Base-by-base conservation (phyloP, 768 basidiomycete species). In the Cantharellus cinnabarinus region DNA sequence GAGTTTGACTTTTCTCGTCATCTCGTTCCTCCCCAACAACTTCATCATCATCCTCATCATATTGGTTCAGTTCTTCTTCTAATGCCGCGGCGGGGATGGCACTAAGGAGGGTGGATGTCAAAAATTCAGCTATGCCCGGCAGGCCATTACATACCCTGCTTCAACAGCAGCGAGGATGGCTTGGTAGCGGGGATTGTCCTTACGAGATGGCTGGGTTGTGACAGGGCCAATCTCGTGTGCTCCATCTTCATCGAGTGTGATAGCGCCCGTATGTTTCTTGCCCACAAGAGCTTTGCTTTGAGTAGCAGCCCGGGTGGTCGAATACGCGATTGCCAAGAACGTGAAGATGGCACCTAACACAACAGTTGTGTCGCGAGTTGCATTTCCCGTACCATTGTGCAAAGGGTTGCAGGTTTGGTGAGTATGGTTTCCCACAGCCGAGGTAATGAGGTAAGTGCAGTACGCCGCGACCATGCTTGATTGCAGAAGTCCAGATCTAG, bases 261-360 rank as follows among this genome's bases (percentile, higher is more conserved):
- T 77, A 7, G 77, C 73, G 7, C 80, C 80, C 62, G 72, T 75
- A 71, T 79, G 84, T 56, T 66, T 61, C 60, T 74, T 81, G 2
- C 91, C 93, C 0, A 85, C 83, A 34, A 99, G 72, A 4, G 90
- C 94, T 60, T 86, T 81, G 65, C 86, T 89, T 70, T 94, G 90
- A 0, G 95, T 99, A 5, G 95, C 95, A 3, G 95, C 95, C 56
- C 94, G 77, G 35, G 83, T 87, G 0, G 95, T 98, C 38, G 93
- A 97, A 68, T 97, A 99, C 4, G 95, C 94, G 64, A 99, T 95
- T 3, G 95, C 93, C 52, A 98, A 71, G 80, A 99, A 99, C 0
- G 95, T 99, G 71, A 99, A 95, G 5, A 89, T 69, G 4, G 89
- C 95, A 39, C 95, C 95, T 50, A 97, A 75, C 37, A 97, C 74